Percentiles rank a stretch among this genome's conserved stretches.
These are phyloP conservation scores for Mollisiaceae sp. DNA, from an alignment of 2,329 filamentous ascomycete species.

Conservation along the genomic window DNA sequence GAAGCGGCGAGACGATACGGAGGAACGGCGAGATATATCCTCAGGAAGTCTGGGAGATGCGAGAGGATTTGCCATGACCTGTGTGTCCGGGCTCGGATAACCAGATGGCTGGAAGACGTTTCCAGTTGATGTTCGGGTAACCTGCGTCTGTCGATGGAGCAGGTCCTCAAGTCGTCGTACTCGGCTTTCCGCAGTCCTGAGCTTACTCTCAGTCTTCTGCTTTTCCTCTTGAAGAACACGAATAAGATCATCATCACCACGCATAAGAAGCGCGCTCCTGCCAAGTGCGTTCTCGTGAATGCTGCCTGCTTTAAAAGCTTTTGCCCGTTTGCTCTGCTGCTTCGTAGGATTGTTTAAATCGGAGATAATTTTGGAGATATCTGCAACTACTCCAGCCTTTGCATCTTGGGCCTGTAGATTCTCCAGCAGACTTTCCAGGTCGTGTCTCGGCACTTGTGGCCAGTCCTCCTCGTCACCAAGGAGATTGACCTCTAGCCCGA, in stretches of 20 bases:
- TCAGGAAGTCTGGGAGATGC: constrained; percentile 43
- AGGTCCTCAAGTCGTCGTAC: constrained; percentile 91
- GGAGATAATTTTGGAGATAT: constrained; percentile 76
- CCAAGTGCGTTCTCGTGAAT: constrained; percentile 88
- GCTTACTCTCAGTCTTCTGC: constrained; percentile 70
- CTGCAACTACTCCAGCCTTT: constrained; percentile 69
- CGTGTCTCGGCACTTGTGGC: constrained; percentile 77
- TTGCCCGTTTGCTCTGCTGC: constrained; percentile 84
- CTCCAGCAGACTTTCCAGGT: constrained; percentile 76
- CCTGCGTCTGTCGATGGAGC: constrained; percentile 78
- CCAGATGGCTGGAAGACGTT: constrained; percentile 58
- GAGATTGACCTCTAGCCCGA: constrained; percentile 84
- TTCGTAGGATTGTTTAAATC: constrained; percentile 83
- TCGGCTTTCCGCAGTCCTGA: constrained; percentile 85
- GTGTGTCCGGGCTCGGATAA: constrained; percentile 52
- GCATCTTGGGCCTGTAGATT: constrained; percentile 67
- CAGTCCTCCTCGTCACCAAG: constrained; percentile 80
- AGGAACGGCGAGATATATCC: constrained; percentile 61
- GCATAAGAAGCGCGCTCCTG: constrained; percentile 82
- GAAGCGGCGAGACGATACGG: constrained; percentile 63
- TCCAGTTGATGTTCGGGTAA: constrained; percentile 57
- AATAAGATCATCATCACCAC: constrained; percentile 85
- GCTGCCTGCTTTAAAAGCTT: constrained; percentile 96
- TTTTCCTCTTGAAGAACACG: constrained; percentile 85
- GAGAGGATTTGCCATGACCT: constrained; percentile 50